A percentile compares a stretch with the other conserved stretches of the same genome.
These are phyloP conservation scores for Fusarium tanahbumbuense DNA, from an alignment of 2,329 filamentous ascomycete genomes.

Conservation along the genomic window DNA sequence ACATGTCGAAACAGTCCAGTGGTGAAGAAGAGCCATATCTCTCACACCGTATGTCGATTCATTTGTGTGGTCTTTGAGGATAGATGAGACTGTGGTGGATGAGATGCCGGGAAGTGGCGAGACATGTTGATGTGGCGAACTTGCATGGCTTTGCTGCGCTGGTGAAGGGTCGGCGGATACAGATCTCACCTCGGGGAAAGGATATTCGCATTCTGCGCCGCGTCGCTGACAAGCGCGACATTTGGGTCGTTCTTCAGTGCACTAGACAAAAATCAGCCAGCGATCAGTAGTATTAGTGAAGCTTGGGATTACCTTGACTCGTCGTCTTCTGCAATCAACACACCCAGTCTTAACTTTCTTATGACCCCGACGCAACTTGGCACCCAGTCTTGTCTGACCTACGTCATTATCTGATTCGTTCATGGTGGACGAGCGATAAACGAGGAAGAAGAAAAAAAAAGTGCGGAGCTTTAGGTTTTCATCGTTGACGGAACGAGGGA, in stretches of 20 bases:
- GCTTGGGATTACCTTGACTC: neutral
- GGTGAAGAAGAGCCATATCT: constrained; percentile 11
- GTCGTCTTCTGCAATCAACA: constrained; percentile 11
- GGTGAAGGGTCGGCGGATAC: neutral
- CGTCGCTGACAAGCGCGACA: constrained; percentile 13
- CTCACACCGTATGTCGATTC: neutral
- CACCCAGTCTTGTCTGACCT: neutral
- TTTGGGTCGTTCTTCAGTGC: neutral
- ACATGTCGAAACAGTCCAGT: constrained; percentile 2
- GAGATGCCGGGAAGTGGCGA: neutral
- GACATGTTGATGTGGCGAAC: neutral
- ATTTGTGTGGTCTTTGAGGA: neutral
- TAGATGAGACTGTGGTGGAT: neutral
- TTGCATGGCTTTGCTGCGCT: neutral
- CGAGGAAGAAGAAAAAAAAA: neutral
- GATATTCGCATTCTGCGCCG: constrained; percentile 8
- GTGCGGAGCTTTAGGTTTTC: neutral
- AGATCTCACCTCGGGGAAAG: neutral
- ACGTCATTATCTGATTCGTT: neutral
- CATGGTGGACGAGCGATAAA: constrained; percentile 5
- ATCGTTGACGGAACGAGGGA: neutral
- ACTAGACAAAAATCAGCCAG: neutral
- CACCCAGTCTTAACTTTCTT: constrained; percentile 20
- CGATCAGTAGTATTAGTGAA: neutral
- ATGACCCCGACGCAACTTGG: constrained; percentile 4